phyloP scores from a whole-genome alignment of 169 alveolate species.

The Plasmodium sp. region DNA sequence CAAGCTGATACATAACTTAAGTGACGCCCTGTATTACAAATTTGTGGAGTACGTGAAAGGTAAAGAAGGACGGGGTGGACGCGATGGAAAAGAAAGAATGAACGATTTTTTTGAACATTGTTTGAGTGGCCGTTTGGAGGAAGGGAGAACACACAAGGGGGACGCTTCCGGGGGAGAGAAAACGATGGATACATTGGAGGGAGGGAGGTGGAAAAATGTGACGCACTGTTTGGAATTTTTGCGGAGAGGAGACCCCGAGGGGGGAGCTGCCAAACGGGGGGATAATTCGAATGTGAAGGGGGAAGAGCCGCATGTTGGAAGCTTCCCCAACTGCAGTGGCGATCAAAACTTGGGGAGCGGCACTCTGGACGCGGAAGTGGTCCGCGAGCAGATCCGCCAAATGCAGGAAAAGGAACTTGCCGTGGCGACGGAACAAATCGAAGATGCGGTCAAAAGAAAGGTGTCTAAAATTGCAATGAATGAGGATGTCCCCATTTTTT shows the following conservation, averaged over 20 bases:
- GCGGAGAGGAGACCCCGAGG: not conserved
- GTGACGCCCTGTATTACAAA: constrained; percentile 40
- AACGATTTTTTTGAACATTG: constrained; percentile 48
- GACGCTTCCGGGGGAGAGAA: not conserved
- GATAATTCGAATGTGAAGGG: not conserved
- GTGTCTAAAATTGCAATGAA: constrained; percentile 40
- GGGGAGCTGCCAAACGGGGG: not conserved
- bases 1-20: constrained; percentile 49
- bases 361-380: not conserved
- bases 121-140: not conserved
- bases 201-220: not conserved
- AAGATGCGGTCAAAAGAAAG: constrained; percentile 10
- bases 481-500: constrained; percentile 71
- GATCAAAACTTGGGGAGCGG: not conserved
- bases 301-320: not conserved
- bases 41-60: constrained; percentile 35
- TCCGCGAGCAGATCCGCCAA: not conserved
- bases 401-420: constrained; percentile 24
- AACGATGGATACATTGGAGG: not conserved
- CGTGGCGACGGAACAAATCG: constrained; percentile 36
- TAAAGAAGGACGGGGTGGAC: not conserved
- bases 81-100: not conserved
- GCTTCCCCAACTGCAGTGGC: not conserved
- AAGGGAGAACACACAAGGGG: not conserved
- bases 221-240: not conserved